Evolutionary conservation across 2,329 filamentous ascomycete species (phyloP).

Genomic region (Chrysoporthe deuterocubensis): DNA sequence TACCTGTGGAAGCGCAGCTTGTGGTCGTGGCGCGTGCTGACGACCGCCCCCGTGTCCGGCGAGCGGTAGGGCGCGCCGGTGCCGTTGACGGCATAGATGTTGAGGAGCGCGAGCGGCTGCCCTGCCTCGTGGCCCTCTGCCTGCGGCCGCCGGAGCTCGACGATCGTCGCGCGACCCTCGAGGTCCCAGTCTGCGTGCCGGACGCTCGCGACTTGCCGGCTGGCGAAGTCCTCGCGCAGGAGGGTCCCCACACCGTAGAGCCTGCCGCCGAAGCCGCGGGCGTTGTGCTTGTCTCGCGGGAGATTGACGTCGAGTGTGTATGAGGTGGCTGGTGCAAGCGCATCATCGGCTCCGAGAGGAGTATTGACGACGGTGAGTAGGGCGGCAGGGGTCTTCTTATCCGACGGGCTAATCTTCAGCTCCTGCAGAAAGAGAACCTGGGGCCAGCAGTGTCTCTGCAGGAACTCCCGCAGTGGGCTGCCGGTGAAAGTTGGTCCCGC

Average conservation of each 20-base stretch:
- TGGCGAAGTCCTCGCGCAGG: conserved; percentile 48
- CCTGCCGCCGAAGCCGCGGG: conserved; percentile 52
- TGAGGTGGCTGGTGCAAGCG: conserved; percentile 4
- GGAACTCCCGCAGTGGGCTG: conserved; percentile 31
- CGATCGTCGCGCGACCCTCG: conserved; percentile 55
- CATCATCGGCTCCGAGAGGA: conserved; percentile 21
- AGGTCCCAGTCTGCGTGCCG: conserved; percentile 53
- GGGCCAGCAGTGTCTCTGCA: conserved; percentile 34
- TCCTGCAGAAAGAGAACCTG: conserved; percentile 36
- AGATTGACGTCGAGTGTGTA: conserved; percentile 47
- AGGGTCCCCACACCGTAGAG: conserved; percentile 58
- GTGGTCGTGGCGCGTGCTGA: conserved; percentile 53
- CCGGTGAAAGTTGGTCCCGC: neutral
- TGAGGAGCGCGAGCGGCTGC: conserved; percentile 49
- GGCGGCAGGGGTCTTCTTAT: conserved; percentile 25
- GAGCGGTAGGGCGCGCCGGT: conserved; percentile 51
- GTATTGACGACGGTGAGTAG: conserved; percentile 32
- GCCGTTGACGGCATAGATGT: conserved; percentile 59
- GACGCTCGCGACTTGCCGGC: conserved; percentile 35
- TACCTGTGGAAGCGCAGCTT: conserved; percentile 53
- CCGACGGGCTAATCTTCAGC: conserved; percentile 31
- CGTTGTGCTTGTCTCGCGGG: conserved; percentile 53
- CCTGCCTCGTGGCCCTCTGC: no score
- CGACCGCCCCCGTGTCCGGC: conserved; percentile 44
- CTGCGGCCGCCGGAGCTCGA: conserved; percentile 37